These are phyloP conservation scores for rapeseed (Brassica napus) DNA, from an alignment of 345 rosid genomes.

Conservation along the genomic window DNA sequence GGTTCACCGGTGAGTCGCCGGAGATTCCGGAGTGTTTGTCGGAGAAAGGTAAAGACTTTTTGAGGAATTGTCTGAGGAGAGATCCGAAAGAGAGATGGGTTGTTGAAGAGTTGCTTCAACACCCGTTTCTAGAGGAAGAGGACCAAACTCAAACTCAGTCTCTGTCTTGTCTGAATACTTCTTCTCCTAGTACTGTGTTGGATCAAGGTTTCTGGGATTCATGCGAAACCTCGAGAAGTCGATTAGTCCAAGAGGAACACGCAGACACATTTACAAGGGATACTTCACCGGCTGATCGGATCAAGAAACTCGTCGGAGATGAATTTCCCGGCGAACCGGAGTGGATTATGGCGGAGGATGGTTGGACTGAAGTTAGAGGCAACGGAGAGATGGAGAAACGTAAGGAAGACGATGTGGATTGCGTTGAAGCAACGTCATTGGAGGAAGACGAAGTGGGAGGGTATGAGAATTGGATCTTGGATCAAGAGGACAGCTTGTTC, in stretches of 20 bases:
- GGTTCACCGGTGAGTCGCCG: slow-evolving; percentile 68
- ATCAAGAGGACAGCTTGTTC: slow-evolving; percentile 46
- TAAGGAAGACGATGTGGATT: slow-evolving; percentile 24
- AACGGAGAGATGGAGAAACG: slow-evolving; percentile 37
- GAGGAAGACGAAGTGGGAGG: slow-evolving; percentile 38
- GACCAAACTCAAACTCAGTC: slow-evolving; percentile 1
- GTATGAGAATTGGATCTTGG: slow-evolving; percentile 39
- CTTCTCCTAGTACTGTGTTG: slow-evolving; percentile 73
- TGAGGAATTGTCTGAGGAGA: slow-evolving; percentile 58
- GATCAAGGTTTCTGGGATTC: slow-evolving; percentile 79
- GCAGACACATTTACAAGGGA: slow-evolving; percentile 21
- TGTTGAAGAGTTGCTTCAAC: slow-evolving; percentile 61
- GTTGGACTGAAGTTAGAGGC: slow-evolving; percentile 74
- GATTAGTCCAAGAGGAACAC: slow-evolving; percentile 18
- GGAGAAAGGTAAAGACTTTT: slow-evolving; percentile 59
- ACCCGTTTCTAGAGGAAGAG: slow-evolving; percentile 55
- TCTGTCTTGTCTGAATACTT: slow-evolving; percentile 2
- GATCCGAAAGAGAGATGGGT: slow-evolving; percentile 68
- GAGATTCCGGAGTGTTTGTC: slow-evolving; percentile 66
- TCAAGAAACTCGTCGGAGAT: slow-evolving; percentile 48
- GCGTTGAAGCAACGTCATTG: slow-evolving; percentile 36
- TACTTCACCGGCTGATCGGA: slow-evolving; percentile 42
- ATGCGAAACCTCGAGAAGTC: slow-evolving; percentile 41
- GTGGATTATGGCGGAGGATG: slow-evolving; percentile 44
- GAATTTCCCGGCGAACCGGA: slow-evolving; percentile 23